Conservation (phyloP, 2,329 filamentous ascomycete species). For the Furcasterigmium furcatum region DNA sequence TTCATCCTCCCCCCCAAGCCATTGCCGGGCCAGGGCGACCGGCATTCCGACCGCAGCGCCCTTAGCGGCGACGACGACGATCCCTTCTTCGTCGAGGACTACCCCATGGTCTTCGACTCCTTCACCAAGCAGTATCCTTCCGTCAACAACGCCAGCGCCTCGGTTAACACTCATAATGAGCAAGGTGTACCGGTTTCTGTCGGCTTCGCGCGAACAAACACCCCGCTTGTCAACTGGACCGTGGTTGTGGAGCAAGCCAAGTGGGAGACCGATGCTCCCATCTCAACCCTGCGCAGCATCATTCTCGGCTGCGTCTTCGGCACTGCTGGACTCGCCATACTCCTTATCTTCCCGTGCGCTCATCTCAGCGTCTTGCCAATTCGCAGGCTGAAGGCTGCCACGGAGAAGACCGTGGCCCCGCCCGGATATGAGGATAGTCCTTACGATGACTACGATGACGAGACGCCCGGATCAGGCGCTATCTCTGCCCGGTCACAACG, state of each 20-base stretch:
- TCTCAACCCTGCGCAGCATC: slow-evolving; percentile 72
- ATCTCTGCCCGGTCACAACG: slow-evolving; percentile 32
- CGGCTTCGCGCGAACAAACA: slow-evolving; percentile 73
- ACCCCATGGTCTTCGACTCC: slow-evolving; percentile 59
- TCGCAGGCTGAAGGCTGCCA: slow-evolving; percentile 69
- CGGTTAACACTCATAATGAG: slow-evolving; percentile 71
- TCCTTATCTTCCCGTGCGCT: slow-evolving; percentile 74
- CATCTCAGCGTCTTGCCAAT: slow-evolving; percentile 83
- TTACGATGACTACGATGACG: slow-evolving; percentile 44
- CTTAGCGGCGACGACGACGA: slow-evolving; percentile 35
- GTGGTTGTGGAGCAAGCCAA: slow-evolving; percentile 75
- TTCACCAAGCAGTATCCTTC: slow-evolving; percentile 48
- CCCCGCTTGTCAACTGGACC: slow-evolving; percentile 73
- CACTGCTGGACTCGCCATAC: slow-evolving; percentile 67
- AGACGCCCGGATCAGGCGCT: slow-evolving; percentile 35
- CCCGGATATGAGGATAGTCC: slow-evolving; percentile 51
- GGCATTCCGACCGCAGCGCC: slow-evolving; percentile 43
- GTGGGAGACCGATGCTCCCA: slow-evolving; percentile 72
- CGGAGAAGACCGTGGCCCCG: slow-evolving; percentile 68
- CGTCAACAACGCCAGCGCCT: slow-evolving; percentile 66
- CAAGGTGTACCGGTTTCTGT: slow-evolving; percentile 67
- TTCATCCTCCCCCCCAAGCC: slow-evolving; percentile 58
- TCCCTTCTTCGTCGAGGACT: slow-evolving; percentile 58
- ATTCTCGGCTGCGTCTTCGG: slow-evolving; percentile 83
- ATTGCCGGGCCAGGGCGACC: slow-evolving; percentile 33